Percentiles rank a stretch among this genome's conserved stretches.
Evolutionary conservation across 352 stramenopile genomes (phyloP).

Genomic region (Phytophthora pinifolia): DNA sequence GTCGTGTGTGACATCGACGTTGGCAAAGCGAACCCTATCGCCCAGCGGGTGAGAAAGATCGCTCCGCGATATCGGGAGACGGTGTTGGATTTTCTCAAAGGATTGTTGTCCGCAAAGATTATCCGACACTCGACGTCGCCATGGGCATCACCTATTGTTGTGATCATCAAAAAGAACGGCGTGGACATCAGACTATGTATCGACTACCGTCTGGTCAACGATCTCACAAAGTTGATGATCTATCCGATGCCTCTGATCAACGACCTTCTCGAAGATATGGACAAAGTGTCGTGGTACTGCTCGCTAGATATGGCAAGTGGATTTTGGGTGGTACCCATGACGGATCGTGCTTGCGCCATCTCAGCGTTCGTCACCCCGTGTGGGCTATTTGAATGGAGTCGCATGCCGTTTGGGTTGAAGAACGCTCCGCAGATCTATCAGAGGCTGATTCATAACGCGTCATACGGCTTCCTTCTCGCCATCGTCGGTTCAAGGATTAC

Average conservation of each 20-base stretch:
- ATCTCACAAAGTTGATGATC: conserved; percentile 11
- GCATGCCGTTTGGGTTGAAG: no score
- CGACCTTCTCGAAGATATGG: conserved; percentile 16
- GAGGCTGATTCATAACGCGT: background rate
- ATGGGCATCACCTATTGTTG: conserved; percentile 20
- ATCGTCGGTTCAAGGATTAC: no score
- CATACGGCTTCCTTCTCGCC: no score
- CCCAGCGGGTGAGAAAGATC: conserved; percentile 15
- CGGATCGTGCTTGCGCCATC: no score
- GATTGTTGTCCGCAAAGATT: no score
- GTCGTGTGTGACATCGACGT: conserved; percentile 43
- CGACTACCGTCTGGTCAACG: conserved; percentile 15
- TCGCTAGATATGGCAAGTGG: no score
- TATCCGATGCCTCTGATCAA: conserved; percentile 31
- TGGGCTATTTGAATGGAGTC: no score
- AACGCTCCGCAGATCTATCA: no score
- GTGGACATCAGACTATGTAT: conserved; percentile 33
- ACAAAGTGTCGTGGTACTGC: conserved; percentile 13
- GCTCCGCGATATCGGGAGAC: conserved; percentile 21
- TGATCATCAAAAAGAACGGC: conserved; percentile 44
- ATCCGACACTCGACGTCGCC: no score
- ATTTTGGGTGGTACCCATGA: no score
- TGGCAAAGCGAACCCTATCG: conserved; percentile 13
- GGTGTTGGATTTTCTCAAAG: conserved; percentile 29
- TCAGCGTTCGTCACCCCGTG: no score